A percentile compares a stretch with the other conserved stretches of the same genome.
Evolutionary conservation across 1,284 basidiomycete species (phyloP).

Genomic region (Pseudozyma sp.): DNA sequence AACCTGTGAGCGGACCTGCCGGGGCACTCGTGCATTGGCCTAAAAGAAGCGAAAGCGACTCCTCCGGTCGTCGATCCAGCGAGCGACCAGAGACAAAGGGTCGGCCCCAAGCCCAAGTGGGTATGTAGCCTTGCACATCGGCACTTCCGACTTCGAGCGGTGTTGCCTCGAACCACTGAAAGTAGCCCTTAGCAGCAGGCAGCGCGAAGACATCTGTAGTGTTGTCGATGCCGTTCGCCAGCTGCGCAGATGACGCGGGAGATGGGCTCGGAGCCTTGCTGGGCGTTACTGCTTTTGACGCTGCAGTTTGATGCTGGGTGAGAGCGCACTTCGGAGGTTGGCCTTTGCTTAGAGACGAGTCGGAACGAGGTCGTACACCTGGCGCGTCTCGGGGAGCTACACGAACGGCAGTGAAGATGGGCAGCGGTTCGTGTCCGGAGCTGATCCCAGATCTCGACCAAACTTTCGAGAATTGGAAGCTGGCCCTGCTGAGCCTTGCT

Average conservation of each 20-base stretch:
- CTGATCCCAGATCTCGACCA: conserved; percentile 52
- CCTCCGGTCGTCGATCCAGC: conserved; percentile 52
- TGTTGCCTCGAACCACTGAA: conserved; percentile 68
- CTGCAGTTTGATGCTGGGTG: conserved; percentile 40
- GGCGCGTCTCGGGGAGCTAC: conserved; percentile 36
- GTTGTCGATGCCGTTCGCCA: conserved; percentile 1
- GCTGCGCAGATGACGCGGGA: neutral
- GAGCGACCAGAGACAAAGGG: conserved; percentile 61
- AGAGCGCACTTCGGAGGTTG: conserved; percentile 46
- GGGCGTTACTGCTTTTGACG: conserved; percentile 24
- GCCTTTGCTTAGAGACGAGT: conserved; percentile 48
- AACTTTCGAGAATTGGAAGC: conserved; percentile 63
- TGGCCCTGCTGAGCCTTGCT: conserved; percentile 56
- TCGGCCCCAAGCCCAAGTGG: conserved; percentile 68
- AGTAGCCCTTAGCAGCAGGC: conserved; percentile 35
- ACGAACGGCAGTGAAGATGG: conserved; percentile 63
- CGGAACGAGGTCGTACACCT: conserved; percentile 37
- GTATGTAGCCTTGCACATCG: conserved; percentile 67
- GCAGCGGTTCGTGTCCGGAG: conserved; percentile 51
- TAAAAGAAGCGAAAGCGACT: conserved; percentile 61
- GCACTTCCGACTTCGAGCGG: conserved; percentile 67
- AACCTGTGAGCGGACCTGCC: conserved; percentile 65
- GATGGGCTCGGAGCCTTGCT: neutral
- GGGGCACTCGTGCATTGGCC: conserved; percentile 68
- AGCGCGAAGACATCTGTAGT: conserved; percentile 17